A percentile compares a stretch with the other conserved stretches of the same genome.
Conservation (phyloP, 768 basidiomycete species). For the Daedaleopsis sinensis region DNA sequence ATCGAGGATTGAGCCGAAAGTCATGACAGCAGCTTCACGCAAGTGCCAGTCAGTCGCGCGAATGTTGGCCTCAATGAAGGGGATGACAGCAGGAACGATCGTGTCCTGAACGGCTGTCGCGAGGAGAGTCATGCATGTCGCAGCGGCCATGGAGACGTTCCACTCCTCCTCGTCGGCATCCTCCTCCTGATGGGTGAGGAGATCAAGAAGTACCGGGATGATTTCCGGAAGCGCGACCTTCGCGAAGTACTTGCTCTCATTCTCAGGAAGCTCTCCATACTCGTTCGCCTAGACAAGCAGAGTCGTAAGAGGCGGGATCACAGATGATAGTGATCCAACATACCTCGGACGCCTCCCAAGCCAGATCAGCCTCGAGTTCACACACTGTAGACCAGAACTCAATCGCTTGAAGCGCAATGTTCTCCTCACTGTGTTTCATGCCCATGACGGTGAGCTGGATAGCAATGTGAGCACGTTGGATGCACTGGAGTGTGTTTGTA, state of each 20-base stretch:
- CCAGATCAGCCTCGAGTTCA: slow-evolving; percentile 94
- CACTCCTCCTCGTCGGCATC: slow-evolving; percentile 98
- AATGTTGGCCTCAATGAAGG: slow-evolving; percentile 98
- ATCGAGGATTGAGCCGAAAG: slow-evolving; percentile 96
- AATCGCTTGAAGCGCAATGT: slow-evolving; percentile 93
- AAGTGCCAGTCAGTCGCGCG: slow-evolving; percentile 90
- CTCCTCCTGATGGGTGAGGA: slow-evolving; percentile 93
- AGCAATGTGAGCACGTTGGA: not conserved
- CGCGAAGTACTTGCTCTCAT: slow-evolving; percentile 89
- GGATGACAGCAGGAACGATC: slow-evolving; percentile 91
- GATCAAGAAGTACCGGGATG: slow-evolving; percentile 84
- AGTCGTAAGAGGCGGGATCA: not conserved
- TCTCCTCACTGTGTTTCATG: slow-evolving; percentile 92
- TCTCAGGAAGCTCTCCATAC: slow-evolving; percentile 85
- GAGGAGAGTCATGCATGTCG: slow-evolving; percentile 85
- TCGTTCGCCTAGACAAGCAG: slow-evolving; percentile 69
- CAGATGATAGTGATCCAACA: slow-evolving; percentile 17
- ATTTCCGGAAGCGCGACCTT: slow-evolving; percentile 95
- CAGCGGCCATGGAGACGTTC: slow-evolving; percentile 98
- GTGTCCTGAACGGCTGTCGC: slow-evolving; percentile 89
- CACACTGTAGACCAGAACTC: slow-evolving; percentile 99
- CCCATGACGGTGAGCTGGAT: slow-evolving; percentile 90
- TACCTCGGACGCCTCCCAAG: slow-evolving; percentile 90
- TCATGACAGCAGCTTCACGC: slow-evolving; percentile 97
- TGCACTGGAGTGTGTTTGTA: not conserved